Percentiles rank a stretch among this genome's conserved stretches.
Conservation (phyloP, 1,284 basidiomycete genomes). For the Polyporus tsugae region DNA sequence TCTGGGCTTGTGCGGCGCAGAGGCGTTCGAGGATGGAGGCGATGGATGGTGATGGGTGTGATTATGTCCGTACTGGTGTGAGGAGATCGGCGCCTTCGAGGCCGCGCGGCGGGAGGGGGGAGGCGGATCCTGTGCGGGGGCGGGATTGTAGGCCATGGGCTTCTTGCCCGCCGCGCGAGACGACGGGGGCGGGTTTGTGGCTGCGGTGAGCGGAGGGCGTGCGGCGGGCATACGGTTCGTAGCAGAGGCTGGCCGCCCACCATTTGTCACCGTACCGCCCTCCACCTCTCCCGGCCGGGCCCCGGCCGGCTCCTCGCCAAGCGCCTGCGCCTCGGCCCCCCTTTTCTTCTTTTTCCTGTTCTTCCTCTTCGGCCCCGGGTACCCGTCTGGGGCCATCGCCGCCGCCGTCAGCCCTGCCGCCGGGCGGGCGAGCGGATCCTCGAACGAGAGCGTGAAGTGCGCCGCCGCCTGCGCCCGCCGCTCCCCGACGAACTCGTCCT, state of each 20-base stretch:
- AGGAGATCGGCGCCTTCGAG: constrained; percentile 70
- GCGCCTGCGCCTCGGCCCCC: constrained; percentile 11
- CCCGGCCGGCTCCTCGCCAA: constrained; percentile 41
- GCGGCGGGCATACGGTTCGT: constrained; percentile 52
- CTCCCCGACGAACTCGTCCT: constrained; percentile 43
- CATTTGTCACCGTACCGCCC: constrained; percentile 44
- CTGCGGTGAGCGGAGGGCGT: constrained; percentile 46
- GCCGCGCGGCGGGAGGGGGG: constrained; percentile 61
- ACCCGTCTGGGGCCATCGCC: constrained; percentile 24
- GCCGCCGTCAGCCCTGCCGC: constrained; percentile 24
- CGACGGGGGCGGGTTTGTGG: constrained; percentile 56
- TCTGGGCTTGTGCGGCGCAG: constrained; percentile 55
- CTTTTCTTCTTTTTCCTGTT: constrained; percentile 49
- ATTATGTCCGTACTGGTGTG: constrained; percentile 61
- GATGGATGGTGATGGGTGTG: constrained; percentile 72
- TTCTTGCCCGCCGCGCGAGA: constrained; percentile 82
- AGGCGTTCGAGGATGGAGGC: constrained; percentile 72
- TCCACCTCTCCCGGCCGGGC: constrained; percentile 39
- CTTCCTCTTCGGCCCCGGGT: constrained; percentile 41
- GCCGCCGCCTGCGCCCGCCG: constrained; percentile 39
- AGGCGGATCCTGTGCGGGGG: constrained; percentile 41
- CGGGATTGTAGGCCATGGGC: constrained; percentile 65
- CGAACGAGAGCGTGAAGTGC: constrained; percentile 52
- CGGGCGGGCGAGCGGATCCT: constrained; percentile 38
- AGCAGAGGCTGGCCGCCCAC: constrained; percentile 51